A percentile compares a stretch with the other conserved stretches of the same genome.
These are phyloP conservation scores for Colletotrichum navitas DNA, from an alignment of 2,329 filamentous ascomycete genomes.

Conservation along the genomic window DNA sequence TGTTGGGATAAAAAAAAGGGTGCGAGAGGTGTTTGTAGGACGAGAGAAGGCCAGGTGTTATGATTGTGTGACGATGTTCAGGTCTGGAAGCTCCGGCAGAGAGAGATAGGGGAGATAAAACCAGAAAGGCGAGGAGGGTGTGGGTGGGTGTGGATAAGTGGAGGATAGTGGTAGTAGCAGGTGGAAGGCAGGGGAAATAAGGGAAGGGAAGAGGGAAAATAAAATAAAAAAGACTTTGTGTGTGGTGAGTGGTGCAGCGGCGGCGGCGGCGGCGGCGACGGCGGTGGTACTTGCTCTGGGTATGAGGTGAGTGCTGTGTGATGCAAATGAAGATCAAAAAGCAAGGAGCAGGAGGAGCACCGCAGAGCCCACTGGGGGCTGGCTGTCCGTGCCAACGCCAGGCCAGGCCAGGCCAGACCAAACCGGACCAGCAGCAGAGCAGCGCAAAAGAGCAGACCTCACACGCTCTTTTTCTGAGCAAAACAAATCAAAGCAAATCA, in stretches of 20 bases:
- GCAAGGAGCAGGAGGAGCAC: conserved; percentile 37
- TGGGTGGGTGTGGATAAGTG: conserved; percentile 19
- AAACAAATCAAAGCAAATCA: too few relatives aligned
- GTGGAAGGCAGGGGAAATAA: conserved; percentile 26
- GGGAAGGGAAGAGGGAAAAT: conserved; percentile 13
- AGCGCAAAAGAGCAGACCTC: neutral
- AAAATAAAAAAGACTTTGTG: conserved; percentile 29
- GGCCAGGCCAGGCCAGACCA: neutral
- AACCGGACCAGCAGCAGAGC: neutral
- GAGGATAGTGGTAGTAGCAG: conserved; percentile 14
- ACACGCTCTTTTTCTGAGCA: neutral
- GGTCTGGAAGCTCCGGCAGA: conserved; percentile 30
- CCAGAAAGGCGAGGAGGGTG: conserved; percentile 17
- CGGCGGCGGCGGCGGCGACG: neutral
- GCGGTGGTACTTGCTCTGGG: neutral
- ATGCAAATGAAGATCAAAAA: conserved; percentile 43
- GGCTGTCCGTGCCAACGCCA: conserved; percentile 40
- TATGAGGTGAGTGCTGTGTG: conserved; percentile 17
- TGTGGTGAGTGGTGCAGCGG: conserved; percentile 16
- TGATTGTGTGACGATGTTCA: conserved; percentile 28
- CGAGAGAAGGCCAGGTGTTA: conserved; percentile 30
- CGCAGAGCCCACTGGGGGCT: conserved; percentile 31
- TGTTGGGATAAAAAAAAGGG: conserved; percentile 23
- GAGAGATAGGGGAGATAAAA: conserved; percentile 27
- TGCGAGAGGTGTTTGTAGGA: conserved; percentile 7